A percentile compares a stretch with the other conserved stretches of the same genome.
These are phyloP conservation scores for Athelia psychrophila DNA, from an alignment of 1,284 basidiomycete species.

Conservation along the genomic window DNA sequence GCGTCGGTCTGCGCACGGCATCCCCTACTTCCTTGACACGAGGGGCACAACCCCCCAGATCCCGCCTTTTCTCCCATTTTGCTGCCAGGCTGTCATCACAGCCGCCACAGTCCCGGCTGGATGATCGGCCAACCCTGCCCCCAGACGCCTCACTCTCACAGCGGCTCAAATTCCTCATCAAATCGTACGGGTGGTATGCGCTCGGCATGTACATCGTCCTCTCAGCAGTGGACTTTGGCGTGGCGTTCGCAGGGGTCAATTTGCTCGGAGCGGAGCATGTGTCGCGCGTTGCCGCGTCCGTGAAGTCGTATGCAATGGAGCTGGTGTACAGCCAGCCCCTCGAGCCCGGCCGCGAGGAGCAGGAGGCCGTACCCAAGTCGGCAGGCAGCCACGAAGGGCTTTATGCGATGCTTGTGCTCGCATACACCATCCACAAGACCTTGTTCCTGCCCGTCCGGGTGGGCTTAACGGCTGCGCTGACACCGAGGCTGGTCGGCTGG, in stretches of 20 bases:
- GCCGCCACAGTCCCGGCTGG: slow-evolving; percentile 23
- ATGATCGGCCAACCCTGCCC: slow-evolving; percentile 27
- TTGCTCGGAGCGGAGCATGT: slow-evolving; percentile 91
- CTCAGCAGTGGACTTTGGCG: slow-evolving; percentile 72
- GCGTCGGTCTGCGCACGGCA: slow-evolving; percentile 14
- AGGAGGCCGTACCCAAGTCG: slow-evolving; percentile 32
- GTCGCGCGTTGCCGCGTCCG: slow-evolving; percentile 57
- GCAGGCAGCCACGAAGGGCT: slow-evolving; percentile 62
- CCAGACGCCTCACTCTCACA: slow-evolving; percentile 59
- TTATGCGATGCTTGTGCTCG: slow-evolving; percentile 90
- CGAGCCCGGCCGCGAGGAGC: slow-evolving; percentile 64
- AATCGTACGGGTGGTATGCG: slow-evolving; percentile 92
- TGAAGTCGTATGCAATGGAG: slow-evolving; percentile 47
- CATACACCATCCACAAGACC: slow-evolving; percentile 97
- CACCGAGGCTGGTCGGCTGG: slow-evolving; percentile 84
- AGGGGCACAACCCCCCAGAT: slow-evolving; percentile 20
- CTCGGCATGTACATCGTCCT: slow-evolving; percentile 82
- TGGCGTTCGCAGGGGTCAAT: slow-evolving; percentile 85
- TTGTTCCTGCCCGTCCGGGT: slow-evolving; percentile 88
- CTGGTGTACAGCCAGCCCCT: slow-evolving; percentile 45
- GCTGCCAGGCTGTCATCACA: slow-evolving; percentile 39
- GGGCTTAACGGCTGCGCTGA: slow-evolving; percentile 85
- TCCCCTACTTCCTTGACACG: slow-evolving; percentile 22
- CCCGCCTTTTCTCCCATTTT: slow-evolving; percentile 49
- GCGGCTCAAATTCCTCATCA: slow-evolving; percentile 84